These are phyloP conservation scores for Claviceps citrina DNA, from an alignment of 2,329 filamentous ascomycete species.

Conservation along the genomic window DNA sequence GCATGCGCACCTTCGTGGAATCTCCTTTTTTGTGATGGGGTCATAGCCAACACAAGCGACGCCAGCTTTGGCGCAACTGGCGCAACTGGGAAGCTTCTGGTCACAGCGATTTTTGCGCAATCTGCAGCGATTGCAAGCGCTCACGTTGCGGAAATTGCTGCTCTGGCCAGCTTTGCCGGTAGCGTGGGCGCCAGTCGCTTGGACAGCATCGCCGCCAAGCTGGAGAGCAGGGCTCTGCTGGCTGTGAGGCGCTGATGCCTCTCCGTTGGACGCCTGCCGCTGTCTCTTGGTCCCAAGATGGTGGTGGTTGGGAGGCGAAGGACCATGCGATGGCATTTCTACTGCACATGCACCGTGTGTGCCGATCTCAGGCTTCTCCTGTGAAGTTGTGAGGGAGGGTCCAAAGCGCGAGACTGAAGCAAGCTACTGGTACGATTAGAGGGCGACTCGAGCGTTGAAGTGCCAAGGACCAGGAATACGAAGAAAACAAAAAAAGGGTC, in stretches of 20 bases:
- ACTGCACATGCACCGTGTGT: too few relatives aligned
- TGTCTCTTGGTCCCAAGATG: conserved; percentile 41
- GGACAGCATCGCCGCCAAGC: conserved; percentile 9
- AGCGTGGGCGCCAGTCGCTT: not conserved
- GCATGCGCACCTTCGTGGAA: conserved; percentile 66
- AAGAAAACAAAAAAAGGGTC: too few relatives aligned
- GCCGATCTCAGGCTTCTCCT: too few relatives aligned
- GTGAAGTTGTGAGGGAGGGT: too few relatives aligned
- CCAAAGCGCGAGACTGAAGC: too few relatives aligned
- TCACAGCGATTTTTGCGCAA: conserved; percentile 90
- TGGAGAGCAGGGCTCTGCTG: conserved; percentile 17
- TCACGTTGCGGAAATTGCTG: conserved; percentile 70
- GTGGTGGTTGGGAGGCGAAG: conserved; percentile 34
- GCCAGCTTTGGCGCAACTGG: conserved; percentile 81
- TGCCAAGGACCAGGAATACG: too few relatives aligned
- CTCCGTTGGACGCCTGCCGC: conserved; percentile 36
- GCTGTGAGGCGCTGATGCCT: conserved; percentile 24
- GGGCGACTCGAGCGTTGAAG: too few relatives aligned
- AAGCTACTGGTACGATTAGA: too few relatives aligned
- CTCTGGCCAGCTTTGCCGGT: conserved; percentile 37
- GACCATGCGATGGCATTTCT: conserved; percentile 31
- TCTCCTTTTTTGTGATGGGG: conserved; percentile 89
- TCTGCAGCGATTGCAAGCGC: conserved; percentile 84
- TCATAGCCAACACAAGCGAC: conserved; percentile 91
- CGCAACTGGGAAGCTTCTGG: conserved; percentile 79